Conservation (phyloP, 169 alveolate species). For the Eimeria necatrix region DNA sequence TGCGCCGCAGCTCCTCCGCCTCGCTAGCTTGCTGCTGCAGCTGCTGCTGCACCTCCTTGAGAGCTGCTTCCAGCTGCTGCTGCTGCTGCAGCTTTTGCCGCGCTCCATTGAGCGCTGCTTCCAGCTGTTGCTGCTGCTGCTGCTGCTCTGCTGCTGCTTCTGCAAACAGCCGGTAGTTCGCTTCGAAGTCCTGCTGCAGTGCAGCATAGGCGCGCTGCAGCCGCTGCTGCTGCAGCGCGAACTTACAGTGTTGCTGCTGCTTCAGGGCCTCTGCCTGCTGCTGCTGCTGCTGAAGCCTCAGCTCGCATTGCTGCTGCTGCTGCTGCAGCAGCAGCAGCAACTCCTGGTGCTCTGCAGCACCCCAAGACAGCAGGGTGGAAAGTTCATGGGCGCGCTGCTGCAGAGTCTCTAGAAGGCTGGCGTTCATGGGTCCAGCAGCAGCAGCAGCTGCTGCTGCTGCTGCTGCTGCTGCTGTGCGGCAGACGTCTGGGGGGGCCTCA, state of each 20-base stretch:
- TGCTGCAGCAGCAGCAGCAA: slow-evolving; percentile 62
- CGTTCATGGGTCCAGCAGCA: background rate
- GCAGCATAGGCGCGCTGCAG: slow-evolving; percentile 47
- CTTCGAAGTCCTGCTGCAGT: slow-evolving; percentile 65
- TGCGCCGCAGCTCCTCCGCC: slow-evolving; percentile 16
- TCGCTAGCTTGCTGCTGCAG: slow-evolving; percentile 39
- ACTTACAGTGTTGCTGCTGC: slow-evolving; percentile 17
- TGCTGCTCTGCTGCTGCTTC: slow-evolving; percentile 44
- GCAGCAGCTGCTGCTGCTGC: slow-evolving; percentile 52
- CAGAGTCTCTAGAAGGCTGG: slow-evolving; percentile 8
- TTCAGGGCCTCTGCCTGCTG: slow-evolving; percentile 10
- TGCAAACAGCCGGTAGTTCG: slow-evolving; percentile 43
- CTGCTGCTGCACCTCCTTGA: slow-evolving; percentile 7
- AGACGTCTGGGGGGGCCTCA: background rate
- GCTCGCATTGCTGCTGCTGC: slow-evolving; percentile 55
- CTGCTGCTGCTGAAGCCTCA: slow-evolving; percentile 19
- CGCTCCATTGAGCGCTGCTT: slow-evolving; percentile 18
- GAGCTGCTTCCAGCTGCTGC: slow-evolving; percentile 43
- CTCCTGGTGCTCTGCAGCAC: slow-evolving; percentile 69
- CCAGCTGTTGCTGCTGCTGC: slow-evolving; percentile 61
- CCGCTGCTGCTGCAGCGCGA: slow-evolving; percentile 54
- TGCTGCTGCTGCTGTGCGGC: background rate
- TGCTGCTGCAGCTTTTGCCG: slow-evolving; percentile 51
- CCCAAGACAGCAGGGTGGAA: slow-evolving; percentile 53
- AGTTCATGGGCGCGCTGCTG: slow-evolving; percentile 54